phyloP scores from a whole-genome alignment of 495 filamentous ascomycete species.

The Xylaria grammica region DNA sequence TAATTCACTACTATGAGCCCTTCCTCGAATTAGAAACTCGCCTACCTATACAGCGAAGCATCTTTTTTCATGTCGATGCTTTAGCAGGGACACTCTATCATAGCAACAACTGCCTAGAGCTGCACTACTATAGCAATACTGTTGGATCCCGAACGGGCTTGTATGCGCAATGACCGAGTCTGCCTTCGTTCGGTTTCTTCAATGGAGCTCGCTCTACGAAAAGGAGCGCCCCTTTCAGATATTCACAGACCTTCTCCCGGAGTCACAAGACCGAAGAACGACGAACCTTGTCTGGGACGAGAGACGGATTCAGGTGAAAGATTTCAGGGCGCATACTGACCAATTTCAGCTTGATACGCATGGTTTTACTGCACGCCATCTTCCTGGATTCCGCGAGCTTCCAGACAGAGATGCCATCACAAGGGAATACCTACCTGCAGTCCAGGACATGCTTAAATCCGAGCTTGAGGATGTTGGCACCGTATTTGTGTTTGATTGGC shows the following conservation, averaged over 20 bases:
- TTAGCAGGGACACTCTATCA: not conserved
- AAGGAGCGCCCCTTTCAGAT: slow-evolving; percentile 5
- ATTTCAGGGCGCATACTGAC: not conserved
- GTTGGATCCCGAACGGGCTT: not conserved
- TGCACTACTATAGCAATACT: no score
- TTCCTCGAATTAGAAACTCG: no score
- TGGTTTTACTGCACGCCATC: not conserved
- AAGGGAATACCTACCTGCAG: not conserved
- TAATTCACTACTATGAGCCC: no score
- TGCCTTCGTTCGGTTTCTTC: not conserved
- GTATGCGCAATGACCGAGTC: not conserved
- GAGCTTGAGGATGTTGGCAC: slow-evolving; percentile 5
- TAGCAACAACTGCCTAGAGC: no score
- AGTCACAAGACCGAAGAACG: not conserved
- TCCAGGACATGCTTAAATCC: not conserved
- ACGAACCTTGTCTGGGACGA: not conserved
- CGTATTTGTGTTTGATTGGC: not conserved
- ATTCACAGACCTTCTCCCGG: not conserved
- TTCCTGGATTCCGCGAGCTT: not conserved
- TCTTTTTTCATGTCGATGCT: no score
- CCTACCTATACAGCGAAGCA: no score
- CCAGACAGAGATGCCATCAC: not conserved
- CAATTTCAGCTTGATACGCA: not conserved
- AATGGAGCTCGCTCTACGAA: slow-evolving; percentile 1
- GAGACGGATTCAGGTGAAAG: not conserved